Percentiles rank a stretch among this genome's conserved stretches.
Evolutionary conservation across 1,139 yeast species (phyloP).

Genomic region (Suhomyces taliae): DNA sequence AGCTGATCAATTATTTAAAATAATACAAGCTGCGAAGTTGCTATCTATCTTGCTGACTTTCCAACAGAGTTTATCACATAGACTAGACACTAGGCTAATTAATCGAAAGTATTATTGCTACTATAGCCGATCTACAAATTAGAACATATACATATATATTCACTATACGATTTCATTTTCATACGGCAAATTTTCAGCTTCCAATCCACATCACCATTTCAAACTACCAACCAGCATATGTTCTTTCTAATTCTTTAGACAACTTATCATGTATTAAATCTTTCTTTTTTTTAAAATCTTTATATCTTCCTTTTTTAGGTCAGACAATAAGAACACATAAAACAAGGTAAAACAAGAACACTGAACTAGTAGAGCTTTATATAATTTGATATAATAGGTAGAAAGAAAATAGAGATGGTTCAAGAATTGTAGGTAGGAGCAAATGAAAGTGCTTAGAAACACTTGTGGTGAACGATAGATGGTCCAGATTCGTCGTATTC

Average conservation of each 20-base stretch:
- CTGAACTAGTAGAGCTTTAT: constrained; percentile 8
- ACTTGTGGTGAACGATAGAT: constrained; percentile 99
- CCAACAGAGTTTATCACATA: too few relatives aligned
- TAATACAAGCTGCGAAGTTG: too few relatives aligned
- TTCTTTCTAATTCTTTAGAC: constrained; percentile 5
- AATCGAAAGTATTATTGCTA: too few relatives aligned
- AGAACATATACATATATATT: constrained; percentile 3
- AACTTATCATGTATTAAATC: constrained; percentile 11
- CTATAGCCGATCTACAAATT: neutral
- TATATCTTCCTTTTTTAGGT: constrained; percentile 1
- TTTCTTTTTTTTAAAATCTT: constrained; percentile 5
- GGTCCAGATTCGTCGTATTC: constrained; percentile 99
- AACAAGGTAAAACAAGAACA: constrained; percentile 9
- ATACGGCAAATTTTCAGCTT: neutral
- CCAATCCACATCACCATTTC: neutral
- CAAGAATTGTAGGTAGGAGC: constrained; percentile 8
- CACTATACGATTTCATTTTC: constrained; percentile 1
- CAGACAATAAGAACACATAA: constrained; percentile 7
- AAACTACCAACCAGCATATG: neutral
- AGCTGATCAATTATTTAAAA: too few relatives aligned
- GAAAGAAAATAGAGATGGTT: constrained; percentile 9
- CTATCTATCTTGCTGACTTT: too few relatives aligned
- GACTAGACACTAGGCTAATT: too few relatives aligned
- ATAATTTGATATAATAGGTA: constrained; percentile 9
- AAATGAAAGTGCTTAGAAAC: constrained; percentile 67